Percentiles rank a stretch among this genome's conserved stretches.
Evolutionary conservation across 2,329 filamentous ascomycete genomes (phyloP).

Genomic region (Fusarium lateritium): DNA sequence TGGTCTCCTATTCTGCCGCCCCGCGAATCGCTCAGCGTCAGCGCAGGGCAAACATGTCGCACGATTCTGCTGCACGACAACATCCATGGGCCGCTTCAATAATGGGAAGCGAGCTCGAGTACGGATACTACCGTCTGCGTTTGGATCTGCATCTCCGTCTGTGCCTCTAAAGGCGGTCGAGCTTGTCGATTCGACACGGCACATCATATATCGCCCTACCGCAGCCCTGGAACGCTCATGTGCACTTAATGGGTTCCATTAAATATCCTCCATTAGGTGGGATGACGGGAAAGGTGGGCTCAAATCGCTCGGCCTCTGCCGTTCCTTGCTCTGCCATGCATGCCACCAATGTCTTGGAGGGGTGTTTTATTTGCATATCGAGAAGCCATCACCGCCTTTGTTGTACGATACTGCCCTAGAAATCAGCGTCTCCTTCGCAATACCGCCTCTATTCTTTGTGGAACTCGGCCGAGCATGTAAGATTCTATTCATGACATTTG

Average conservation of each 20-base stretch:
- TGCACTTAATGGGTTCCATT: slow-evolving; percentile 12
- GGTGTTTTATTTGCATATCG: slow-evolving; percentile 4
- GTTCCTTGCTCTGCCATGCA: slow-evolving; percentile 30
- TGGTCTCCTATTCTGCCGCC: slow-evolving; percentile 40
- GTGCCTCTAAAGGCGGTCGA: slow-evolving; percentile 6
- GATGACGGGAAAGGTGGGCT: slow-evolving; percentile 13
- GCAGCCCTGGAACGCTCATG: slow-evolving; percentile 15
- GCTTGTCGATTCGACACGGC: slow-evolving; percentile 2
- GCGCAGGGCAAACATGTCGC: slow-evolving; percentile 26
- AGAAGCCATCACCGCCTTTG: slow-evolving; percentile 45
- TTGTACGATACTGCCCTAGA: slow-evolving; percentile 37
- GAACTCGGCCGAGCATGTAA: slow-evolving; percentile 28
- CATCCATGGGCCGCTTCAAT: slow-evolving; percentile 14
- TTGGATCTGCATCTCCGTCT: background rate
- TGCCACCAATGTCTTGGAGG: slow-evolving; percentile 18
- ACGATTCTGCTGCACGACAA: slow-evolving; percentile 37
- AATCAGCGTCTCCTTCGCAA: slow-evolving; percentile 31
- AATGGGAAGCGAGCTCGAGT: slow-evolving; percentile 29
- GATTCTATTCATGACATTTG: slow-evolving; percentile 6
- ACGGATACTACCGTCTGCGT: slow-evolving; percentile 23
- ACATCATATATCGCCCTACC: slow-evolving; percentile 17
- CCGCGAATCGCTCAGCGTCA: slow-evolving; percentile 13
- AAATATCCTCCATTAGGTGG: slow-evolving; percentile 3
- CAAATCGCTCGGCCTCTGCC: slow-evolving; percentile 8
- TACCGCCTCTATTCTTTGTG: slow-evolving; percentile 22